Evolutionary conservation across 768 basidiomycete species (phyloP).

Genomic region (Suillus paluster): DNA sequence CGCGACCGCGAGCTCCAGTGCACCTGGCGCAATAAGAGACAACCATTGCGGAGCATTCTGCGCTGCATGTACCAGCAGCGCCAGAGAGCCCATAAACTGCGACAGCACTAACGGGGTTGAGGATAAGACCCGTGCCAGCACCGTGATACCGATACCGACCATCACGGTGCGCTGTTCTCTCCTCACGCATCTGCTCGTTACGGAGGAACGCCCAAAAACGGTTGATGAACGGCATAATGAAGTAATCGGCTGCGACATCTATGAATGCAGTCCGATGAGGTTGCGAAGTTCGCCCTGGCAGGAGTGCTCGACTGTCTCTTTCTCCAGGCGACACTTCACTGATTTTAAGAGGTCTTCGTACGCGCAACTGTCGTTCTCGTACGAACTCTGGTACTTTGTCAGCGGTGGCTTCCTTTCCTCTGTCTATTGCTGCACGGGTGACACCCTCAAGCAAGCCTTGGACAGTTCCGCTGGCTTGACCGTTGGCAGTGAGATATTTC

Average conservation of each 20-base stretch:
- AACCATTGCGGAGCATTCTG: constrained; percentile 83
- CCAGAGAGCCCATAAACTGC: constrained; percentile 75
- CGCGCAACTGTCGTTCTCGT: constrained; percentile 75
- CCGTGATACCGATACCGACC: constrained; percentile 64
- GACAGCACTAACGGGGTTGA: constrained; percentile 79
- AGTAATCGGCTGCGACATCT: constrained; percentile 82
- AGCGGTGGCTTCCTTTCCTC: constrained; percentile 55
- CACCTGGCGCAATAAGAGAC: constrained; percentile 77
- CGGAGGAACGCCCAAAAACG: constrained; percentile 95
- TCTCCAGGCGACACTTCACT: constrained; percentile 41
- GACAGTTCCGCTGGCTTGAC: constrained; percentile 46
- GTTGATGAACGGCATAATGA: constrained; percentile 88
- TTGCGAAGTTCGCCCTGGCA: constrained; percentile 12
- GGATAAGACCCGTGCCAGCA: constrained; percentile 80
- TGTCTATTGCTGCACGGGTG: constrained; percentile 64
- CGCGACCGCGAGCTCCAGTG: constrained; percentile 82
- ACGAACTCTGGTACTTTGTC: constrained; percentile 63
- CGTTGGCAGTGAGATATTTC: constrained; percentile 56
- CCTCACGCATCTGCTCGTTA: constrained; percentile 79
- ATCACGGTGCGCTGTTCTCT: constrained; percentile 62
- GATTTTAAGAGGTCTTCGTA: constrained; percentile 54
- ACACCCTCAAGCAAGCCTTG: constrained; percentile 66
- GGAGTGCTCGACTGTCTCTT: constrained; percentile 21
- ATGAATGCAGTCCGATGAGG: constrained; percentile 49
- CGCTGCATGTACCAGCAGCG: constrained; percentile 82